Base-by-base conservation (phyloP, 2,329 filamentous ascomycete species). In the Alternaria arborescens region DNA sequence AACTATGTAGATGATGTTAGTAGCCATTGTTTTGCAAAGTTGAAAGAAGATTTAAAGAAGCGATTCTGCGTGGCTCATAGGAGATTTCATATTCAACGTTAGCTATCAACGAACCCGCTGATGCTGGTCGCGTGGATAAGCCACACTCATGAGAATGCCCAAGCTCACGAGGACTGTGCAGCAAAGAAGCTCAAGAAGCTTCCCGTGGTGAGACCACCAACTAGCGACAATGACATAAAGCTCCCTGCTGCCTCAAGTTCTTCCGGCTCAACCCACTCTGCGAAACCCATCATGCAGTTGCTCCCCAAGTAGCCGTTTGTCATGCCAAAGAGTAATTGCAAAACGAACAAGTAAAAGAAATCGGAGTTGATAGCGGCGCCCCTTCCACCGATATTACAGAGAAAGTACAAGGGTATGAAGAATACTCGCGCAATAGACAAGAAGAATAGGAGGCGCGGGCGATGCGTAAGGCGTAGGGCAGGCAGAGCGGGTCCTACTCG, bases 151-250 rank as follows among this genome's bases (percentile, higher is more conserved):
- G 20, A 18, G 12, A 3, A 2, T 11, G 22, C 46, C 46, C 42
- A 2, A 38, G 14, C 34, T 55, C 42, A 62, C 20, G 51, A 60
- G 26, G 60, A 55, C 28, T 60, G 56, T 1, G 89, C 86, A 64
- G 88, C 87, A 10, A 88, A 84, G 79, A 98, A 99, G 77, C 94
- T 98, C 76, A 96, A 78, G 71, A 98, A 79, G 80, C 94, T 98
- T n/a, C 95, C 95, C 24, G 85, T 84, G 2, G 93, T 87, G 79
- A 98, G 80, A 0, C 95, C 95, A 5, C 87, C 88, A 18, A 97
- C 92, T n/a, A 98, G 86, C 77, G 90, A 93, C 65, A 97, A 78
- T 4, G 91, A 91, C 95, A 99, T 98, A 77, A 98, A 98, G 1
- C 91, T 93, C 47, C 94, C 95, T 0, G 93, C 89, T 6, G 93